Percentiles rank a stretch among this genome's conserved stretches.
These are phyloP conservation scores for Aureobasidium leucospermi DNA, from an alignment of 2,329 filamentous ascomycete genomes.

Conservation along the genomic window DNA sequence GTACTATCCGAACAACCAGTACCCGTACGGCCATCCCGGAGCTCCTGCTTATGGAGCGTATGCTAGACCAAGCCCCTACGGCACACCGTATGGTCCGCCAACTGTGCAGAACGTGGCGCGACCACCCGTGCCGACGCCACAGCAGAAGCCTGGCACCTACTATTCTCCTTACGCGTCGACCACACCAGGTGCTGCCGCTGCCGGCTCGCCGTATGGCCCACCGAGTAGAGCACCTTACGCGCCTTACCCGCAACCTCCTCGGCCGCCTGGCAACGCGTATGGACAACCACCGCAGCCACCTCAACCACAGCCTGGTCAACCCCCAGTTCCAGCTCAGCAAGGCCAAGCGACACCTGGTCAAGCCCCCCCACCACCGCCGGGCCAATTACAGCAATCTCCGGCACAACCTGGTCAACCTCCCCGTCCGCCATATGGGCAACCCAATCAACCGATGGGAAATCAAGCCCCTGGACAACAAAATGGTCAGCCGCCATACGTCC, in stretches of 20 bases:
- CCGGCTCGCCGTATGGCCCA: conserved; percentile 16
- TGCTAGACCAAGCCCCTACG: conserved; percentile 17
- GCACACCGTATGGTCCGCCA: conserved; percentile 17
- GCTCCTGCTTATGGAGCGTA: conserved; percentile 15
- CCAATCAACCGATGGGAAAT: not conserved
- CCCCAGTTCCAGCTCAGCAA: not conserved
- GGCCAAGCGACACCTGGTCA: not conserved
- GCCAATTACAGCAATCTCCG: not conserved
- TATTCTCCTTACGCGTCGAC: conserved; percentile 19
- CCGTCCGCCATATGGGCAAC: not conserved
- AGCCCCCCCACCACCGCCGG: not conserved
- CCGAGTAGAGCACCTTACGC: conserved; percentile 16
- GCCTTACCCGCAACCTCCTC: conserved; percentile 7
- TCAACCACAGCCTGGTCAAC: conserved; percentile 6
- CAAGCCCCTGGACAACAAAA: not conserved
- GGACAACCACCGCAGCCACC: conserved; percentile 1
- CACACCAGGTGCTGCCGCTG: conserved; percentile 14
- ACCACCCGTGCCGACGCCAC: conserved; percentile 14
- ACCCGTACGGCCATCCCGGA: conserved; percentile 13
- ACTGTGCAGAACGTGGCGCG: conserved; percentile 12
- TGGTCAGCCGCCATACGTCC: not conserved
- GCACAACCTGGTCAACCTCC: conserved; percentile 1
- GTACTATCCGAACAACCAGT: conserved; percentile 16
- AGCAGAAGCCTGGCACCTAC: conserved; percentile 17
- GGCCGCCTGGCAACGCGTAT: not conserved